These are phyloP conservation scores for Tilletia walkeri DNA, from an alignment of 1,284 basidiomycete species.

Conservation along the genomic window DNA sequence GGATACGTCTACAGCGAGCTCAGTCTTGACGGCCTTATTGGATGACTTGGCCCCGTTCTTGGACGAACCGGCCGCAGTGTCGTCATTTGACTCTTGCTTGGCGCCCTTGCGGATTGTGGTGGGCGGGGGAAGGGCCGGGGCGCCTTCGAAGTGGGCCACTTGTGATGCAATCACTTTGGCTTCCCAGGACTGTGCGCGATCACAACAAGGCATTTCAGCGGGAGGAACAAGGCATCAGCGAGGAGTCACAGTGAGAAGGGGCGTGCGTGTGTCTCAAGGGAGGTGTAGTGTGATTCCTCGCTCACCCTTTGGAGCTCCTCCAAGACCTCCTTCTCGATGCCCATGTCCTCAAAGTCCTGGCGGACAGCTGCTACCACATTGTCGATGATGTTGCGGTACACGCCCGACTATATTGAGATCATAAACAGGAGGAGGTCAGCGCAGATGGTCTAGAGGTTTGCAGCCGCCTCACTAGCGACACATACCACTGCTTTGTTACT, in stretches of 20 bases:
- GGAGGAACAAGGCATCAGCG: too few relatives aligned
- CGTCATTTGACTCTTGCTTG: slow-evolving; percentile 5
- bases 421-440: background rate
- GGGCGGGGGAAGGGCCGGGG: slow-evolving; percentile 44
- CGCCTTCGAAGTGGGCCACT: slow-evolving; percentile 85
- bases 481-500: slow-evolving; percentile 41
- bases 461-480: slow-evolving; percentile 10
- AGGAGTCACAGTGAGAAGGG: too few relatives aligned
- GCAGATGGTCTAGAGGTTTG: background rate
- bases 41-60: slow-evolving; percentile 9
- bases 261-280: too few relatives aligned
- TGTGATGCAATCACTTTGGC: slow-evolving; percentile 83
- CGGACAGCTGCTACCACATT: slow-evolving; percentile 86
- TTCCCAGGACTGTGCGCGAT: slow-evolving; percentile 77
- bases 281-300: slow-evolving; percentile 27
- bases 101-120: slow-evolving; percentile 22
- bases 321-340: slow-evolving; percentile 86
- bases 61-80: background rate
- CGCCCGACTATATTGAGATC: slow-evolving; percentile 68
- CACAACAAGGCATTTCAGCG: too few relatives aligned
- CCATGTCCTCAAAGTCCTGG: slow-evolving; percentile 94
- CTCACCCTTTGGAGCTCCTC: slow-evolving; percentile 82
- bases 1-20: background rate
- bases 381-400: slow-evolving; percentile 93
- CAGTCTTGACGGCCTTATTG: slow-evolving; percentile 11